phyloP scores from a whole-genome alignment of 1,139 yeast species.

The Arxiozyma bovina region DNA sequence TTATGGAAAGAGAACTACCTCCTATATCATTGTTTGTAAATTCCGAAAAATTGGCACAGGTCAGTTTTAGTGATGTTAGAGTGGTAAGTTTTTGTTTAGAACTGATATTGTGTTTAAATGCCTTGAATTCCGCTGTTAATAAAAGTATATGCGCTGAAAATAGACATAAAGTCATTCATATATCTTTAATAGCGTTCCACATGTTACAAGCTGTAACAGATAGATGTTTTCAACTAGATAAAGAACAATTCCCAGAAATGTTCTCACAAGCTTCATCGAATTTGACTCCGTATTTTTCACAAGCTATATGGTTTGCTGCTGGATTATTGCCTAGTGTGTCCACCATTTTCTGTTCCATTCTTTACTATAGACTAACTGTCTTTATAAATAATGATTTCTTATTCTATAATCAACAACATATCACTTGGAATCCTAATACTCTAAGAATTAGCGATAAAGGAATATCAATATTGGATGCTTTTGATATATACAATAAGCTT shows the following conservation, averaged over 20 bases:
- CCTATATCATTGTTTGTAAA: slow-evolving; percentile 16
- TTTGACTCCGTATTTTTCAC: slow-evolving; percentile 7
- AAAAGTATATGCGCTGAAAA: neutral
- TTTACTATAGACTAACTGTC: slow-evolving; percentile 14
- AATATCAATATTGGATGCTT: slow-evolving; percentile 8
- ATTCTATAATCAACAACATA: slow-evolving; percentile 2
- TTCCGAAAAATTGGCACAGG: slow-evolving; percentile 6
- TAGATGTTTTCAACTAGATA: slow-evolving; percentile 6
- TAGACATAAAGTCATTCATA: neutral
- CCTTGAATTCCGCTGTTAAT: neutral
- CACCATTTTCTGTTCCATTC: slow-evolving; percentile 7
- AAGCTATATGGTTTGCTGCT: neutral
- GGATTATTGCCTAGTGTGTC: neutral
- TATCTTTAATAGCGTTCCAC: neutral
- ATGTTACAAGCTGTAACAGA: slow-evolving; percentile 2
- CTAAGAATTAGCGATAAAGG: slow-evolving; percentile 4
- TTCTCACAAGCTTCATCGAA: neutral
- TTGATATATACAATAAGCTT: slow-evolving; percentile 10
- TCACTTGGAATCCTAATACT: slow-evolving; percentile 9
- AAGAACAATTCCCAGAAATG: slow-evolving; percentile 6
- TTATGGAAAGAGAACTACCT: slow-evolving; percentile 17
- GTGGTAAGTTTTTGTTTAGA: slow-evolving; percentile 8
- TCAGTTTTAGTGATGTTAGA: slow-evolving; percentile 9
- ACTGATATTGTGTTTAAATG: slow-evolving; percentile 4
- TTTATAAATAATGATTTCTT: slow-evolving; percentile 10